Percentiles rank a stretch among this genome's conserved stretches.
These are phyloP conservation scores for Yamadazyma mexicana DNA, from an alignment of 1,139 yeast genomes.

Conservation along the genomic window DNA sequence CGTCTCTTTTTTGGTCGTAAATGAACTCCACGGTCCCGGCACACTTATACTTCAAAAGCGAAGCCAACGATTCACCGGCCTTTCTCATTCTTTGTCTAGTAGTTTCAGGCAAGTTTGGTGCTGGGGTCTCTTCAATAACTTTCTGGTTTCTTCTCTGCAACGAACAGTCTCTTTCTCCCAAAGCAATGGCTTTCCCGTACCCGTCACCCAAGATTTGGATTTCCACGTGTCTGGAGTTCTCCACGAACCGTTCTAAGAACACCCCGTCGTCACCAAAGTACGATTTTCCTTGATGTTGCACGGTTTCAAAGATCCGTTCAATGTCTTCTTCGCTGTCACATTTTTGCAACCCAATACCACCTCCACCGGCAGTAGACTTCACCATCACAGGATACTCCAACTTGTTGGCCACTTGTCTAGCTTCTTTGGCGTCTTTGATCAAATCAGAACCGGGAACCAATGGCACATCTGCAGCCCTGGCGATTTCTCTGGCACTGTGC, in stretches of 20 bases:
- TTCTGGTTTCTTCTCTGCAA: slow-evolving; percentile 96
- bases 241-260: slow-evolving; percentile 89
- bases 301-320: slow-evolving; percentile 81
- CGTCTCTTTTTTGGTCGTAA: slow-evolving; percentile 81
- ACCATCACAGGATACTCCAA: slow-evolving; percentile 93
- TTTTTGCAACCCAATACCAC: slow-evolving; percentile 95
- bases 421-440: slow-evolving; percentile 68
- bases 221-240: slow-evolving; percentile 93
- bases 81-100: slow-evolving; percentile 74
- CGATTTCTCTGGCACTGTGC: slow-evolving; percentile 95
- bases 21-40: slow-evolving; percentile 98
- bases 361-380: slow-evolving; percentile 98
- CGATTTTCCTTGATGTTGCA: slow-evolving; percentile 88
- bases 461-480: slow-evolving; percentile 85
- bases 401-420: slow-evolving; percentile 70
- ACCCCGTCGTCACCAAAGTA: slow-evolving; percentile 96
- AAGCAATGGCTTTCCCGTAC: slow-evolving; percentile 82
- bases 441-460: slow-evolving; percentile 93
- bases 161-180: slow-evolving; percentile 97
- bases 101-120: slow-evolving; percentile 82
- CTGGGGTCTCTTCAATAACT: slow-evolving; percentile 96
- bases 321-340: slow-evolving; percentile 82
- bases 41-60: slow-evolving; percentile 83
- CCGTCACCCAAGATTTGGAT: slow-evolving; percentile 97
- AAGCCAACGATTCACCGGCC: slow-evolving; percentile 82